phyloP scores from a whole-genome alignment of 441 rosid species.

The Viola pubescens region DNA sequence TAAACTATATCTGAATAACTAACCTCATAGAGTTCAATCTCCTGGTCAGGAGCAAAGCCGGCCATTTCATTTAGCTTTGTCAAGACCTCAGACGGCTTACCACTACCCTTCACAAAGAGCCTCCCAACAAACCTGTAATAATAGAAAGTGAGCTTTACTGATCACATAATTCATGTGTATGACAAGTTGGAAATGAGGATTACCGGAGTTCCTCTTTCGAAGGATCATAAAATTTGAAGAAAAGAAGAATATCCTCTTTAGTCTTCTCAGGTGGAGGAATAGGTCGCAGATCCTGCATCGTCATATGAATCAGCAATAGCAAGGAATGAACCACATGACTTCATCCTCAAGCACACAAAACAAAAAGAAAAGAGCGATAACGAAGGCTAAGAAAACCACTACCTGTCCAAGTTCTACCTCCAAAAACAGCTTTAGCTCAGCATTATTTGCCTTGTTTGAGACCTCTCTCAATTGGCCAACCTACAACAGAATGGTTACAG shows the following conservation, averaged over 20 bases:
- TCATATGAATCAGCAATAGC: conserved; percentile 1
- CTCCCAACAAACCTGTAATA: conserved; percentile 71
- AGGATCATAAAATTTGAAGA: conserved; percentile 86
- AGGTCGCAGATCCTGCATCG: conserved; percentile 61
- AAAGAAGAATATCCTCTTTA: conserved; percentile 75
- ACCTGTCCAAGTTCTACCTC: conserved; percentile 84
- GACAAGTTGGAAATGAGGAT: neutral
- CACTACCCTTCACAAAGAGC: conserved; percentile 69
- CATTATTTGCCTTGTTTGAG: conserved; percentile 69
- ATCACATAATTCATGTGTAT: conserved; percentile 2
- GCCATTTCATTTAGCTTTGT: conserved; percentile 80
- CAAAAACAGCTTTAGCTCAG: conserved; percentile 83
- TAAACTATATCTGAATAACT: conserved; percentile 5
- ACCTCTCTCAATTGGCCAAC: conserved; percentile 89
- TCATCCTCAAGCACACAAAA: neutral
- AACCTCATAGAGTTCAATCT: conserved; percentile 89
- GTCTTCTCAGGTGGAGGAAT: conserved; percentile 43
- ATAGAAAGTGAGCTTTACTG: conserved; percentile 14
- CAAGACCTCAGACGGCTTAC: conserved; percentile 71
- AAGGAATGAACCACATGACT: neutral
- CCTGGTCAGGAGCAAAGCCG: conserved; percentile 75
- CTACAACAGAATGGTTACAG: conserved; percentile 26
- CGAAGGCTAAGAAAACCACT: conserved; percentile 12
- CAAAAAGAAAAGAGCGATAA: neutral
- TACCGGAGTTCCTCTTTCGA: conserved; percentile 75